Evolutionary conservation across 805 yeast species (phyloP).

Genomic region (Starmera amethionina): DNA sequence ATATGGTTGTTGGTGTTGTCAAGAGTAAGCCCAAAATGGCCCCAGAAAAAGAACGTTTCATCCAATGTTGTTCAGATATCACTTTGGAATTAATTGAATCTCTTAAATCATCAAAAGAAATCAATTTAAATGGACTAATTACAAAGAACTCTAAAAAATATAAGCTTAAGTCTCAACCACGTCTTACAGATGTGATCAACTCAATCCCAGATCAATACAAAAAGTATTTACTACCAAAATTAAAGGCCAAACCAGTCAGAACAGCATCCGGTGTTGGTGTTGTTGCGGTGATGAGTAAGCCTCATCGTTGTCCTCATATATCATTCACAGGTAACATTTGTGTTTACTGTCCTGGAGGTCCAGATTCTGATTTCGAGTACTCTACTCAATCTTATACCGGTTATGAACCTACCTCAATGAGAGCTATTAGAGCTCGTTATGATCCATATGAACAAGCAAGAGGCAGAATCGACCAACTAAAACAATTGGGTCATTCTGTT

Average conservation of each 20-base stretch:
- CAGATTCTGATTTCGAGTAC: slow-evolving; percentile 96
- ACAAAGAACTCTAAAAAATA: slow-evolving; percentile 81
- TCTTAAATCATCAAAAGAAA: slow-evolving; percentile 61
- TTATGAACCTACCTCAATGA: slow-evolving; percentile 97
- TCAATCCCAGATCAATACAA: slow-evolving; percentile 95
- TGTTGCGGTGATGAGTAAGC: slow-evolving; percentile 98
- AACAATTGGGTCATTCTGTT: slow-evolving; percentile 91
- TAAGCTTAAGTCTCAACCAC: slow-evolving; percentile 84
- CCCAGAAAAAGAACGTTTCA: slow-evolving; percentile 87
- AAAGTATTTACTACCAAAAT: slow-evolving; percentile 81
- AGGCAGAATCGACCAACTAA: slow-evolving; percentile 91
- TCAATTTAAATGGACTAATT: slow-evolving; percentile 85
- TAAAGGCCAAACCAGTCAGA: slow-evolving; percentile 97
- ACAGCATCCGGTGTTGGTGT: slow-evolving; percentile 99
- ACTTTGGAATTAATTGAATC: slow-evolving; percentile 78
- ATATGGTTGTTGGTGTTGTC: slow-evolving; percentile 20
- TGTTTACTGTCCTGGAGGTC: slow-evolving; percentile 99
- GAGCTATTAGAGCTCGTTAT: slow-evolving; percentile 97
- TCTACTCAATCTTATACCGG: slow-evolving; percentile 98
- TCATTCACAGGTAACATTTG: slow-evolving; percentile 98
- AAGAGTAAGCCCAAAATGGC: slow-evolving; percentile 55
- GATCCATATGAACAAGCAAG: slow-evolving; percentile 98
- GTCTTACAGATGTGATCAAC: slow-evolving; percentile 88
- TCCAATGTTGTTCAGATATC: slow-evolving; percentile 88
- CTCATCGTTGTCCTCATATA: slow-evolving; percentile 97